A percentile compares a stretch with the other conserved stretches of the same genome.
phyloP scores from a whole-genome alignment of 106 monocot genomes.

The Vanilla planifolia region DNA sequence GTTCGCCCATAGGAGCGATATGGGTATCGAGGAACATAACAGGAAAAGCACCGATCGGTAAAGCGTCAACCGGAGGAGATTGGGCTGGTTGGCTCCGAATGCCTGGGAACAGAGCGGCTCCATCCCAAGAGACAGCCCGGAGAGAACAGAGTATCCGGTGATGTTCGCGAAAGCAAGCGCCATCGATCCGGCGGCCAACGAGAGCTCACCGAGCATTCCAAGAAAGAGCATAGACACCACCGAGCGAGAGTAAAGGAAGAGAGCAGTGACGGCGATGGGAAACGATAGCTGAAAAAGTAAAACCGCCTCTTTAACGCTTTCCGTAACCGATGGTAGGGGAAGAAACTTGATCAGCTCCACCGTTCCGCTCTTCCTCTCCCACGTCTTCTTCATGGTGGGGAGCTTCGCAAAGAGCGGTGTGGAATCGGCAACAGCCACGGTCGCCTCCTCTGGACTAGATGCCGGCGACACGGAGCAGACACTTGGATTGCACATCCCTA shows the following conservation, averaged over 20 bases:
- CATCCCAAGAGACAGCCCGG: slow-evolving; percentile 55
- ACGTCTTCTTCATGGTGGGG: not conserved
- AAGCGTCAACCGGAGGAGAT: slow-evolving; percentile 22
- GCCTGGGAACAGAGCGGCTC: slow-evolving; percentile 59
- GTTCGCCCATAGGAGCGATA: slow-evolving; percentile 26
- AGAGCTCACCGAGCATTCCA: slow-evolving; percentile 17
- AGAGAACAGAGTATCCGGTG: slow-evolving; percentile 69
- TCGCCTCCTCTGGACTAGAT: not conserved
- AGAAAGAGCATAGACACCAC: slow-evolving; percentile 22
- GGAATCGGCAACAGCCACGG: not conserved
- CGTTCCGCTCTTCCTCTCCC: not conserved
- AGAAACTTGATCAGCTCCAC: not conserved
- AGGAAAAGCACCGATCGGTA: slow-evolving; percentile 22
- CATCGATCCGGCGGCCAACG: slow-evolving; percentile 19
- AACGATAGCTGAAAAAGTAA: slow-evolving; percentile 8
- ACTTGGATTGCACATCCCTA: not conserved
- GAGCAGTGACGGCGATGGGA: slow-evolving; percentile 20
- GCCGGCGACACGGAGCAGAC: not conserved
- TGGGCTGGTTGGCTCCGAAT: slow-evolving; percentile 30
- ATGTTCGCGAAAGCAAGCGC: slow-evolving; percentile 60
- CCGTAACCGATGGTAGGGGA: not conserved
- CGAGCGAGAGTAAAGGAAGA: slow-evolving; percentile 21
- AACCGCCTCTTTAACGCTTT: slow-evolving; percentile 2
- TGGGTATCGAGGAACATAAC: slow-evolving; percentile 17
- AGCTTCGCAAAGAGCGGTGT: not conserved